These are phyloP conservation scores for Cystoderma amianthinum DNA, from an alignment of 768 basidiomycete genomes.

Conservation along the genomic window DNA sequence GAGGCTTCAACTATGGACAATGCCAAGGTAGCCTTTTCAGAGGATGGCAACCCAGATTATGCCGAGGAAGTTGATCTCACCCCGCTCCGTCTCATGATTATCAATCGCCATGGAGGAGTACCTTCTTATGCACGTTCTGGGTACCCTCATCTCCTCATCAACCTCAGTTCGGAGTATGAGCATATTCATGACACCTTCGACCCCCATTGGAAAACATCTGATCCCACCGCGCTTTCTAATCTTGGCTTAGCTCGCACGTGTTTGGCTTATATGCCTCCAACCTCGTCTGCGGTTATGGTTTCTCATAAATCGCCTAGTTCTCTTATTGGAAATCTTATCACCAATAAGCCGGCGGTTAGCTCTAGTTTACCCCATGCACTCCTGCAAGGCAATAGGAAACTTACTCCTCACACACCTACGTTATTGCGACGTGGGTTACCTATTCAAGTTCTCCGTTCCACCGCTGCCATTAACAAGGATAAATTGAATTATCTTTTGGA, in stretches of 20 bases:
- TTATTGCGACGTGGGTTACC: conserved; percentile 85
- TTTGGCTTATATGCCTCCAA: conserved; percentile 85
- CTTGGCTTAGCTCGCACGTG: conserved; percentile 81
- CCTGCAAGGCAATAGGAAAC: conserved; percentile 77
- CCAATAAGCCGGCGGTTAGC: conserved; percentile 94
- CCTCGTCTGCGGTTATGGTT: conserved; percentile 94
- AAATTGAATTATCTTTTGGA: conserved; percentile 84
- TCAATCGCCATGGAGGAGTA: conserved; percentile 93
- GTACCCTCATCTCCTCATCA: conserved; percentile 92
- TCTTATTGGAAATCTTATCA: conserved; percentile 94
- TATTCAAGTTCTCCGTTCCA: conserved; percentile 71
- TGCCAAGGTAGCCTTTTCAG: conserved; percentile 18
- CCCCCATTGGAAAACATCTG: conserved; percentile 62
- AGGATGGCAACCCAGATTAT: conserved; percentile 25
- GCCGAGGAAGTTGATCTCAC: conserved; percentile 72
- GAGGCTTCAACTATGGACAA: conserved; percentile 34
- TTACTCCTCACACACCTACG: conserved; percentile 90
- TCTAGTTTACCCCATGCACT: conserved; percentile 93
- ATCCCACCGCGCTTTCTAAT: conserved; percentile 85
- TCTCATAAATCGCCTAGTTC: conserved; percentile 95
- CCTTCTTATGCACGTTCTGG: conserved; percentile 96
- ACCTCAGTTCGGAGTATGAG: conserved; percentile 79
- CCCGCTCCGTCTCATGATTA: conserved; percentile 94
- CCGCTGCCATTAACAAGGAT: conserved; percentile 60
- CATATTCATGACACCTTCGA: conserved; percentile 86